Evolutionary conservation across 2,329 filamentous ascomycete genomes (phyloP).

Genomic region (Pyricularia sp.): DNA sequence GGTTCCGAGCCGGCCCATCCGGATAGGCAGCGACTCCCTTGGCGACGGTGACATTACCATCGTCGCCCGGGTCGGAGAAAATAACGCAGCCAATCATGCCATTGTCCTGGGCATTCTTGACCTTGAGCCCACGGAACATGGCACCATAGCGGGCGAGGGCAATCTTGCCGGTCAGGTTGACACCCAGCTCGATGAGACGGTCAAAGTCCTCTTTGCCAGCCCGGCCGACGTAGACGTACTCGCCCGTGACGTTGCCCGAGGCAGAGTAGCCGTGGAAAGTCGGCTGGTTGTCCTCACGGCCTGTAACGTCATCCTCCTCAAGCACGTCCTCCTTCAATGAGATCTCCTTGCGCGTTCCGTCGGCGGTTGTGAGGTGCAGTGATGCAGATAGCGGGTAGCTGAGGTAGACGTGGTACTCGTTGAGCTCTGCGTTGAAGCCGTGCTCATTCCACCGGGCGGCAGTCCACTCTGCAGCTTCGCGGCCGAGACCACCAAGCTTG

Average conservation of each 20-base stretch:
- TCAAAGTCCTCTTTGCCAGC: slow-evolving; percentile 68
- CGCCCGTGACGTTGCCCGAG: slow-evolving; percentile 64
- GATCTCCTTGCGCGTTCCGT: slow-evolving; percentile 49
- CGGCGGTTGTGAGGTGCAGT: slow-evolving; percentile 26
- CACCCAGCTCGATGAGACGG: slow-evolving; percentile 56
- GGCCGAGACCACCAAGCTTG: slow-evolving; percentile 27
- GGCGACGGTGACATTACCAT: slow-evolving; percentile 63
- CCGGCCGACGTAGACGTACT: slow-evolving; percentile 70
- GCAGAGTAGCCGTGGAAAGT: slow-evolving; percentile 81
- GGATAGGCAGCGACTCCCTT: slow-evolving; percentile 69
- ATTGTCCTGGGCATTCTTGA: slow-evolving; percentile 72
- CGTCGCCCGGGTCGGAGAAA: slow-evolving; percentile 67
- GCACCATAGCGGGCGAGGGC: slow-evolving; percentile 68
- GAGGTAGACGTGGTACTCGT: slow-evolving; percentile 49
- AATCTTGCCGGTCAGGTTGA: slow-evolving; percentile 68
- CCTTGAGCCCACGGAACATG: slow-evolving; percentile 72
- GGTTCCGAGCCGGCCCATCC: slow-evolving; percentile 64
- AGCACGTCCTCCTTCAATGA: slow-evolving; percentile 64
- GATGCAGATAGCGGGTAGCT: slow-evolving; percentile 51
- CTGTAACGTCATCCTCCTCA: slow-evolving; percentile 63
- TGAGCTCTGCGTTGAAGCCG: slow-evolving; percentile 23
- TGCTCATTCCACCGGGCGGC: slow-evolving; percentile 24
- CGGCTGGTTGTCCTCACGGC: slow-evolving; percentile 58
- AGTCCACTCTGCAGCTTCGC: slow-evolving; percentile 28
- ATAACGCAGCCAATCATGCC: slow-evolving; percentile 66